Evolutionary conservation across 768 basidiomycete genomes (phyloP), one percentile per base, ranked within the genome.

Genomic region (Leccinellum rugosiceps): DNA sequence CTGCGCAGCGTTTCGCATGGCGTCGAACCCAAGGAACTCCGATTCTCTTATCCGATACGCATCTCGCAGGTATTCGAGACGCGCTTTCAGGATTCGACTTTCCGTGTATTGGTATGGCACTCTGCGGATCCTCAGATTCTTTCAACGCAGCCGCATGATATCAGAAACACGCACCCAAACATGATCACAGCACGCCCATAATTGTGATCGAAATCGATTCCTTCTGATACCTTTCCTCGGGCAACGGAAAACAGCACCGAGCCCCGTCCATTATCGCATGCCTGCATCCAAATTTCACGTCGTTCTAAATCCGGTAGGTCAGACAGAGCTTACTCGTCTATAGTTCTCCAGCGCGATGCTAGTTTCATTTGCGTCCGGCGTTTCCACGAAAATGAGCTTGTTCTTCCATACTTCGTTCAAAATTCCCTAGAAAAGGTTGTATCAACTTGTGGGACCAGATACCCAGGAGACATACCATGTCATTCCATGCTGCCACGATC

Each of bases 171-270:
- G 71, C 71, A 94, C 92, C 97, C 97, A 77, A 99, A 98, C 97
- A 99, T 98, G 71, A 99, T 94, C 70, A 98, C 94, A 63, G 97
- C 97, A 50, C 97, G 84, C 2, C 97, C 97, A 69, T 98, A 99
- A 71, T 99, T 98, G 74, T 99, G 97, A 71, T 99, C 97, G 68
- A 99, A 99, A 84, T 99, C 97, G 66, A 99, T 99, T n/a, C 97
- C 97, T 74, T 99, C 97, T 0, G 97, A 98, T 0, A 99, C 97
- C 72, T 99, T 99, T 3, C 97, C 97, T 78, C 97, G 87, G 28
- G 97, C 97, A 32, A 99, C 97, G 23, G 97, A 98, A 41, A 99
- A 79, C 30, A 99, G 78, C 28, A 98, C 94, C 19, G 97, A 97
- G 2, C 97, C 97, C 50, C 97, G 85, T 43, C 97, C 97, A 69